Conservation (phyloP, 345 rosid species). For the thale cress (Arabidopsis thaliana) region TAIR10.1 NC_003070.9:26108001-26108500, state of each 20-base stretch:
- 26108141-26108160: slow-evolving; percentile 87
- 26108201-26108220: slow-evolving; percentile 79
- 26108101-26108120: slow-evolving; percentile 68
- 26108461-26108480: slow-evolving; percentile 89
- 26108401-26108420: slow-evolving; percentile 56
- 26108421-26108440: slow-evolving; percentile 71
- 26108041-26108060: slow-evolving; percentile 66
- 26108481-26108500: slow-evolving; percentile 87
- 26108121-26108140: slow-evolving; percentile 83
- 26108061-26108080: slow-evolving; percentile 89
- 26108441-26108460: slow-evolving; percentile 85
- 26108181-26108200: slow-evolving; percentile 95
- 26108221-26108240: slow-evolving; percentile 90
- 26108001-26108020: slow-evolving; percentile 1
- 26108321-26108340: slow-evolving; percentile 71
- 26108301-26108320: slow-evolving; percentile 86
- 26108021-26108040: neutral
- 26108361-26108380: neutral
- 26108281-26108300: slow-evolving; percentile 94
- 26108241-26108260: slow-evolving; percentile 95
- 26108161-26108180: slow-evolving; percentile 96
- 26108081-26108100: slow-evolving; percentile 72
- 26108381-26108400: slow-evolving; percentile 9
- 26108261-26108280: slow-evolving; percentile 71
- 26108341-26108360: slow-evolving; percentile 25